Conservation (phyloP, 2,329 filamentous ascomycete genomes). For the Venturia carpophila region DNA sequence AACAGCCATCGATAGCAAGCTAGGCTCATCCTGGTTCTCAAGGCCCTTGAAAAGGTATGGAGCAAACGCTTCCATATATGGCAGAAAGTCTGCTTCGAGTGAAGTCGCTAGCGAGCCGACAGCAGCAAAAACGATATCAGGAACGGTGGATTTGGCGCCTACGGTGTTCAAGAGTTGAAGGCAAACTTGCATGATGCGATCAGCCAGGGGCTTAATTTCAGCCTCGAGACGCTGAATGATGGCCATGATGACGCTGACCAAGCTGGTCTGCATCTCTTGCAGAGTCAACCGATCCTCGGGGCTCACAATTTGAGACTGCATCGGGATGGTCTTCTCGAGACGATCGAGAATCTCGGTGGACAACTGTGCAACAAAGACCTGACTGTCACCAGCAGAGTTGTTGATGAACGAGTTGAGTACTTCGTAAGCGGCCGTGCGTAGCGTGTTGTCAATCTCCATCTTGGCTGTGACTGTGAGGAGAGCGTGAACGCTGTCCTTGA, state of each 20-base stretch:
- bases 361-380: constrained; percentile 70
- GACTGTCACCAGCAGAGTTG: constrained; percentile 79
- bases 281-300: constrained; percentile 93
- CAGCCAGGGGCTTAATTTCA: constrained; percentile 81
- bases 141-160: constrained; percentile 82
- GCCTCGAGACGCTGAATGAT: constrained; percentile 87
- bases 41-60: constrained; percentile 92
- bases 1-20: constrained; percentile 93
- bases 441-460: constrained; percentile 71
- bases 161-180: constrained; percentile 72
- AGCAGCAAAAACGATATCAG: constrained; percentile 85
- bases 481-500: constrained; percentile 82
- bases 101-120: constrained; percentile 88
- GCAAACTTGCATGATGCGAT: constrained; percentile 86
- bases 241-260: constrained; percentile 82
- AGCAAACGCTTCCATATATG: constrained; percentile 95
- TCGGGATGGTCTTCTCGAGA: constrained; percentile 77
- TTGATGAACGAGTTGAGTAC: constrained; percentile 91
- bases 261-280: constrained; percentile 95
- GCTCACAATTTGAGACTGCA: constrained; percentile 90
- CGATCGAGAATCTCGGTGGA: constrained; percentile 86
- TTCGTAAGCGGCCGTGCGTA: constrained; percentile 93
- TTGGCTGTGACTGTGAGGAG: constrained; percentile 80
- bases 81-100: constrained; percentile 84
- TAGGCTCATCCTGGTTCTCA: constrained; percentile 89